phyloP scores from a whole-genome alignment of 805 yeast genomes.

The Peterozyma xylosa region DNA sequence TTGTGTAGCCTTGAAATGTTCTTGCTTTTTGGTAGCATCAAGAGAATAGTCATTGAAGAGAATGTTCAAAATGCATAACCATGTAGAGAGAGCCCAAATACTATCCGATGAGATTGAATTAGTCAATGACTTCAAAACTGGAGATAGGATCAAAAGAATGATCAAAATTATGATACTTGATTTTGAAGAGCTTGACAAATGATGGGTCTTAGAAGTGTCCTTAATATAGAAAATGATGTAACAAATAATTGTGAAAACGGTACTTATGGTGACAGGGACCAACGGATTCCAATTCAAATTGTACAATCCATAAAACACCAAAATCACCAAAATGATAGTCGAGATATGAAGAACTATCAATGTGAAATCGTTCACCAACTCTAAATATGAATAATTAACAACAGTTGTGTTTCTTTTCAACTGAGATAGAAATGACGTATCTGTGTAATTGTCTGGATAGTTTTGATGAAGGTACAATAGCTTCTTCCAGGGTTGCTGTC shows the following conservation, averaged over 20 bases:
- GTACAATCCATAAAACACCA: slow-evolving; percentile 62
- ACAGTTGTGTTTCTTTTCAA: slow-evolving; percentile 73
- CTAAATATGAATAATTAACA: slow-evolving; percentile 52
- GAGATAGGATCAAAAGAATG: slow-evolving; percentile 72
- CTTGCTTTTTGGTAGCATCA: slow-evolving; percentile 17
- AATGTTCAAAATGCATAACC: slow-evolving; percentile 67
- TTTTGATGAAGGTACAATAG: slow-evolving; percentile 79
- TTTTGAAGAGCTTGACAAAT: slow-evolving; percentile 34
- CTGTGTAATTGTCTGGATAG: slow-evolving; percentile 89
- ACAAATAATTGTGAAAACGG: slow-evolving; percentile 27
- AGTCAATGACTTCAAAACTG: slow-evolving; percentile 82
- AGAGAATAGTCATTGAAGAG: slow-evolving; percentile 61
- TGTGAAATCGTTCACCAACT: slow-evolving; percentile 64
- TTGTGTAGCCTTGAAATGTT: slow-evolving; percentile 3
- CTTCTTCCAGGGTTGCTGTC: slow-evolving; percentile 62
- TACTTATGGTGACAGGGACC: slow-evolving; percentile 27
- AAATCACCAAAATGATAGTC: slow-evolving; percentile 52
- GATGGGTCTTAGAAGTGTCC: slow-evolving; percentile 10
- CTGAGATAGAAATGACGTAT: slow-evolving; percentile 72
- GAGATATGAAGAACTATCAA: slow-evolving; percentile 61
- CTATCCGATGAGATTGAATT: slow-evolving; percentile 89
- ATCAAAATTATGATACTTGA: slow-evolving; percentile 65
- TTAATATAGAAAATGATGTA: slow-evolving; percentile 20
- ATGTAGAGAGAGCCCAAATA: slow-evolving; percentile 84
- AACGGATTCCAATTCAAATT: slow-evolving; percentile 41